phyloP scores from a whole-genome alignment of 805 yeast species.

The Ogataea neopini region DNA sequence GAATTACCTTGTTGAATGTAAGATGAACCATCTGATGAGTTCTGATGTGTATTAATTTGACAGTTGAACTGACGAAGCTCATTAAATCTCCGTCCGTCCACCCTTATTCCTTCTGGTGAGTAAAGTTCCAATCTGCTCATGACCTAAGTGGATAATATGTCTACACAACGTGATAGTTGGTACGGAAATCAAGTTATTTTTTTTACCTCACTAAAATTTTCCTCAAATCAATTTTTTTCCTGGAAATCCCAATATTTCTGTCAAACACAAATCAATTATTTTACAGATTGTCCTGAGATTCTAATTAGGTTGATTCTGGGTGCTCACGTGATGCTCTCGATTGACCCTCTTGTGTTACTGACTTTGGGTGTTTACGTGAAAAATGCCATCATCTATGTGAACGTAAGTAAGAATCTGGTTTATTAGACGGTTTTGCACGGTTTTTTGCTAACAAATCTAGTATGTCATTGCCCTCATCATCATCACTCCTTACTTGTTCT shows the following conservation, averaged over 20 bases:
- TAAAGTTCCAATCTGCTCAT: constrained; percentile 68
- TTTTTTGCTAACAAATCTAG: constrained; percentile 8
- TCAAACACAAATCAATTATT: neutral
- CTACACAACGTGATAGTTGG: neutral
- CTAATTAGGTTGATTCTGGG: no score
- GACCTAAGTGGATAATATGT: neutral
- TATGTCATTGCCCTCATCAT: constrained; percentile 24
- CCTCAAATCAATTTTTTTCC: constrained; percentile 2
- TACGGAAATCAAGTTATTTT: neutral
- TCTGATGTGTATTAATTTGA: constrained; percentile 83
- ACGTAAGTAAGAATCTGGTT: constrained; percentile 12
- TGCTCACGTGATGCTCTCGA: neutral
- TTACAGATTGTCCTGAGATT: no score
- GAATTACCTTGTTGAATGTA: constrained; percentile 91
- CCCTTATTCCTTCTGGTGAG: constrained; percentile 92
- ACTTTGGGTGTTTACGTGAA: constrained; percentile 16
- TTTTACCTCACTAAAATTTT: neutral
- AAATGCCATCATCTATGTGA: constrained; percentile 22
- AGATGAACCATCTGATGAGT: constrained; percentile 88
- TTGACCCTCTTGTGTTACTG: constrained; percentile 12
- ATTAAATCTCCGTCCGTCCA: constrained; percentile 95
- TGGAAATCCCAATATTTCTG: neutral
- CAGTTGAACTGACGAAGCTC: constrained; percentile 84
- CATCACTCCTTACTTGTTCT: constrained; percentile 28
- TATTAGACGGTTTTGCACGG: no score